Evolutionary conservation across 192 early-diverging fungal species (phyloP).

Genomic region (Coemansia sp.): DNA sequence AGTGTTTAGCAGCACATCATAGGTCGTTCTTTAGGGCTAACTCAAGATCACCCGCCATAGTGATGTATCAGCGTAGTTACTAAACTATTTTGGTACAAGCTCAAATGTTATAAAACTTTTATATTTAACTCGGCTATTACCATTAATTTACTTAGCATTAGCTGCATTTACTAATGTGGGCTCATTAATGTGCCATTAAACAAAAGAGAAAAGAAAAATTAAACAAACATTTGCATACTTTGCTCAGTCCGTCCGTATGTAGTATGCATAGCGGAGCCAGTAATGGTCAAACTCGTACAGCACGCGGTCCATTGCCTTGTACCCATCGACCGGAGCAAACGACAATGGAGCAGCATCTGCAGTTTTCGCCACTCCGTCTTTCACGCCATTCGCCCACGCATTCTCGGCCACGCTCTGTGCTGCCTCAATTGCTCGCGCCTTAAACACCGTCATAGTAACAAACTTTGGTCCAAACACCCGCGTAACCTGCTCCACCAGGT

Average conservation of each 20-base stretch:
- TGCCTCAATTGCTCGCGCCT: slow-evolving; percentile 28
- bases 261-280: slow-evolving; percentile 78
- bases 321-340: slow-evolving; percentile 60
- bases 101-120: no score
- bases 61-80: no score
- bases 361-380: slow-evolving; percentile 1
- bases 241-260: slow-evolving; percentile 35
- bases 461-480: slow-evolving; percentile 77
- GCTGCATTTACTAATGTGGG: no score
- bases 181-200: no score
- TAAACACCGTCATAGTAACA: slow-evolving; percentile 81
- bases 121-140: no score
- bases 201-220: no score
- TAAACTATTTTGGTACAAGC: no score
- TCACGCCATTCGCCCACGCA: neutral
- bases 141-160: no score
- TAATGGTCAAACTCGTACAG: slow-evolving; percentile 82
- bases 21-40: neutral
- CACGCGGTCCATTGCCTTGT: slow-evolving; percentile 66
- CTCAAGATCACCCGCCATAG: no score
- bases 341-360: slow-evolving; percentile 24
- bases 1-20: slow-evolving; percentile 57
- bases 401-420: neutral
- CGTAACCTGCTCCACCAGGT: slow-evolving; percentile 73
- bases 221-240: no score